Percentiles rank a stretch among this genome's conserved stretches.
These are phyloP conservation scores for Mycena amicta DNA, from an alignment of 768 basidiomycete species.

Conservation along the genomic window DNA sequence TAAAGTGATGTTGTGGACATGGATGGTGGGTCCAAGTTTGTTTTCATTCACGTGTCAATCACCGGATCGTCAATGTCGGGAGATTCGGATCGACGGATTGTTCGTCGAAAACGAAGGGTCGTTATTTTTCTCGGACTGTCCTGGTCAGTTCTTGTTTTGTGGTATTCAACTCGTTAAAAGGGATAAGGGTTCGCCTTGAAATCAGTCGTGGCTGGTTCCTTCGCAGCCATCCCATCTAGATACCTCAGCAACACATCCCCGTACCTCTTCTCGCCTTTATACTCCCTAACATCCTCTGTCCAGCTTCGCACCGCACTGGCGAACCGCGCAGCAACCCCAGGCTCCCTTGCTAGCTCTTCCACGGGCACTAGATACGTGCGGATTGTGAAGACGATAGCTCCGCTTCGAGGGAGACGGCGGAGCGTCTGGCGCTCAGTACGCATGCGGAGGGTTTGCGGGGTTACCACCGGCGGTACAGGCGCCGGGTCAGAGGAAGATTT, in stretches of 20 bases:
- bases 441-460: constrained; percentile 51
- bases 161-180: no score
- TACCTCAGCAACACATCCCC: constrained; percentile 39
- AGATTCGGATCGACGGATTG: no score
- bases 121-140: no score
- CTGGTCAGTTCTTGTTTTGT: no score
- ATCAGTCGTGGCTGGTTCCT: neutral
- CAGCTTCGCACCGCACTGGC: constrained; percentile 67
- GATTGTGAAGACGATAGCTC: constrained; percentile 71
- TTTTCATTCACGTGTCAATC: no score
- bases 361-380: constrained; percentile 64
- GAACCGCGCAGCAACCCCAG: constrained; percentile 61
- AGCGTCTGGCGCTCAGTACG: constrained; percentile 70
- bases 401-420: constrained; percentile 61
- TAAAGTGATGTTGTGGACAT: no score
- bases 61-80: no score
- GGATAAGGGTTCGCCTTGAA: constrained; percentile 14
- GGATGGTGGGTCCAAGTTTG: no score
- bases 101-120: no score
- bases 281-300: constrained; percentile 61
- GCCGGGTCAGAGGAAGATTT: constrained; percentile 25
- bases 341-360: constrained; percentile 52
- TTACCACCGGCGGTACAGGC: constrained; percentile 26
- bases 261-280: constrained; percentile 40
- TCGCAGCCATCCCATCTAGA: constrained; percentile 32